phyloP scores from a whole-genome alignment of 2,329 filamentous ascomycete species.

The Pseudocercospora pini-densiflorae region DNA sequence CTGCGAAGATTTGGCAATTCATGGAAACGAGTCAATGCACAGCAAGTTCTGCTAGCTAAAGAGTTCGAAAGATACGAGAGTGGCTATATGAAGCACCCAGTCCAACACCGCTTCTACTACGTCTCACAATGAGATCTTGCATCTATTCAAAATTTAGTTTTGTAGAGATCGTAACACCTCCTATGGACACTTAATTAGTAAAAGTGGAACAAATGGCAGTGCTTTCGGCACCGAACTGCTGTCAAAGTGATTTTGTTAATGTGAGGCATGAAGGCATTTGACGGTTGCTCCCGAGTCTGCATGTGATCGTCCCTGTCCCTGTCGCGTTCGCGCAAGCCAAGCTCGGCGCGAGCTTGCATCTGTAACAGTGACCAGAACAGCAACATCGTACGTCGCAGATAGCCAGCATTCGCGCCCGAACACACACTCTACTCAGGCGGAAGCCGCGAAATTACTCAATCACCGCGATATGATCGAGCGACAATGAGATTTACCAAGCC shows the following conservation, averaged over 20 bases:
- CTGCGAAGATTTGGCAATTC: constrained; percentile 8
- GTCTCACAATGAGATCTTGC: constrained; percentile 1
- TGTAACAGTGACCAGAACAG: background rate
- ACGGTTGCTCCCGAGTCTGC: background rate
- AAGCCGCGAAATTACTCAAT: background rate
- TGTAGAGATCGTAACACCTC: background rate
- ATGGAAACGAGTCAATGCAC: constrained; percentile 13
- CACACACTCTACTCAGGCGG: background rate
- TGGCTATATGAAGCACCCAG: background rate
- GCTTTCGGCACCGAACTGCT: background rate
- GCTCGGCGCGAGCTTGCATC: background rate
- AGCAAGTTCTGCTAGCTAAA: background rate
- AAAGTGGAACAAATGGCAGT: background rate
- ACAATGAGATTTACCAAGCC: constrained; percentile 78
- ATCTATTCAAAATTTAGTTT: background rate
- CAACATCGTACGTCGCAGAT: background rate
- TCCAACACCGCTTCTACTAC: constrained; percentile 8
- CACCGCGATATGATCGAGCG: constrained; percentile 9
- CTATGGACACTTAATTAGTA: background rate
- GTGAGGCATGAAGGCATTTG: background rate
- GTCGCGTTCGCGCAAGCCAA: background rate
- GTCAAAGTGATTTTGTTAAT: background rate
- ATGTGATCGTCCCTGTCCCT: background rate
- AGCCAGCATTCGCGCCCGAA: background rate
- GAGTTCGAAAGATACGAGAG: constrained; percentile 6